These are phyloP conservation scores for Ascocoryne sarcoides DNA, from an alignment of 2,329 filamentous ascomycete species.

Conservation along the genomic window DNA sequence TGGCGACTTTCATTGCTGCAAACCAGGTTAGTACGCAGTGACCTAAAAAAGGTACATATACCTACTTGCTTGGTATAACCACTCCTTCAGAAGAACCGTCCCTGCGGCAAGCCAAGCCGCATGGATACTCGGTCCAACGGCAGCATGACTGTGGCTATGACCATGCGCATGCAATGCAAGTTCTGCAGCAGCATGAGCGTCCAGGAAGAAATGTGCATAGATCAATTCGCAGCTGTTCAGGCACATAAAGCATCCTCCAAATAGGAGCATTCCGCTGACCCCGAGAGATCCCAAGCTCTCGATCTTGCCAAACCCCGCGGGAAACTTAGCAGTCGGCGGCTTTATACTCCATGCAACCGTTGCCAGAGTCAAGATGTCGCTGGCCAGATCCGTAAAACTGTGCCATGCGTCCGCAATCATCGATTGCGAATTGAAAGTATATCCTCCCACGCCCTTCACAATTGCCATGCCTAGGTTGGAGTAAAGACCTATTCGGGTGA, in stretches of 20 bases:
- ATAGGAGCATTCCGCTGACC: slow-evolving; percentile 82
- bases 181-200: slow-evolving; percentile 46
- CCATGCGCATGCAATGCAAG: slow-evolving; percentile 48
- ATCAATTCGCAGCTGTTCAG: slow-evolving; percentile 63
- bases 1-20: slow-evolving; percentile 86
- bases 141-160: slow-evolving; percentile 53
- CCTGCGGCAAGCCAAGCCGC: slow-evolving; percentile 90
- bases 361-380: slow-evolving; percentile 85
- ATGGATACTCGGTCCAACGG: slow-evolving; percentile 72
- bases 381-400: slow-evolving; percentile 88
- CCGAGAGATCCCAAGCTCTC: slow-evolving; percentile 56
- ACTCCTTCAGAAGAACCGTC: slow-evolving; percentile 89
- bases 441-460: slow-evolving; percentile 85
- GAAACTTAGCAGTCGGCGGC: slow-evolving; percentile 74
- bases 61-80: slow-evolving; percentile 93
- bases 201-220: slow-evolving; percentile 64
- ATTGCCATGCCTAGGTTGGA: slow-evolving; percentile 93
- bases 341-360: slow-evolving; percentile 92
- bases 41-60: slow-evolving; percentile 19
- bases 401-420: slow-evolving; percentile 93
- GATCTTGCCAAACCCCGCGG: slow-evolving; percentile 92
- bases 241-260: slow-evolving; percentile 88
- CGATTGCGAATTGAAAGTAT: slow-evolving; percentile 88
- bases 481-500: slow-evolving; percentile 79
- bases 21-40: slow-evolving; percentile 16